Conservation (phyloP, 352 stramenopile species). For the Phytophthora idaei region DNA sequence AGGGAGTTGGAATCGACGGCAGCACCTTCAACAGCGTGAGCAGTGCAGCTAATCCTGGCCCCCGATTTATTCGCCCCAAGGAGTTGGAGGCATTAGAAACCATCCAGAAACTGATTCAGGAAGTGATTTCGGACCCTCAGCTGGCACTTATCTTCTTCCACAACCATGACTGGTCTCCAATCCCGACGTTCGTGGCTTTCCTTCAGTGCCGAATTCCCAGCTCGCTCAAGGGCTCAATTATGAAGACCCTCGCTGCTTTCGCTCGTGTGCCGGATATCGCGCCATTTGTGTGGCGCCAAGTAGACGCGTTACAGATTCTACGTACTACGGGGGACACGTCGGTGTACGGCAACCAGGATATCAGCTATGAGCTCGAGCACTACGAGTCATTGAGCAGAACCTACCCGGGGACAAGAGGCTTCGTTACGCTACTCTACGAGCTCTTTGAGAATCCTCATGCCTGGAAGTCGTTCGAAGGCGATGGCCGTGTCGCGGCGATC, state of each 20-base stretch:
- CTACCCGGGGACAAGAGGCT: conserved; percentile 82
- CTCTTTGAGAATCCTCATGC: conserved; percentile 78
- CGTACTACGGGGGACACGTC: conserved; percentile 70
- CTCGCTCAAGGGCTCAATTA: conserved; percentile 83
- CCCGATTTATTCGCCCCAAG: conserved; percentile 80
- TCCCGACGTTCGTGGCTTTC: conserved; percentile 84
- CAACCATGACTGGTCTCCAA: conserved; percentile 85
- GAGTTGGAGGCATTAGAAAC: conserved; percentile 83
- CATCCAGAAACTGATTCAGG: conserved; percentile 82
- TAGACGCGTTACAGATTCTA: conserved; percentile 85
- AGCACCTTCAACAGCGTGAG: conserved; percentile 31
- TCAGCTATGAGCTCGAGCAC: conserved; percentile 87
- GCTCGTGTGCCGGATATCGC: conserved; percentile 78
- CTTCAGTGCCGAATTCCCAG: conserved; percentile 85
- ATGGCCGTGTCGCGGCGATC: conserved; percentile 76
- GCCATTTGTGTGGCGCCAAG: conserved; percentile 84
- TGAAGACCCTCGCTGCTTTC: conserved; percentile 85
- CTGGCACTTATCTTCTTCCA: conserved; percentile 86
- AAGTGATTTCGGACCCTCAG: conserved; percentile 74
- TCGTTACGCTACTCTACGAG: conserved; percentile 75
- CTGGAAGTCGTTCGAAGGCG: conserved; percentile 77
- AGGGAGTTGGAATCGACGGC: conserved; percentile 36
- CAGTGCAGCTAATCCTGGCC: conserved; percentile 40
- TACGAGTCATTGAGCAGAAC: conserved; percentile 79
- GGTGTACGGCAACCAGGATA: conserved; percentile 73